Conservation (phyloP, 2,329 filamentous ascomycete genomes). For the Sarocladiaceae sp. region DNA sequence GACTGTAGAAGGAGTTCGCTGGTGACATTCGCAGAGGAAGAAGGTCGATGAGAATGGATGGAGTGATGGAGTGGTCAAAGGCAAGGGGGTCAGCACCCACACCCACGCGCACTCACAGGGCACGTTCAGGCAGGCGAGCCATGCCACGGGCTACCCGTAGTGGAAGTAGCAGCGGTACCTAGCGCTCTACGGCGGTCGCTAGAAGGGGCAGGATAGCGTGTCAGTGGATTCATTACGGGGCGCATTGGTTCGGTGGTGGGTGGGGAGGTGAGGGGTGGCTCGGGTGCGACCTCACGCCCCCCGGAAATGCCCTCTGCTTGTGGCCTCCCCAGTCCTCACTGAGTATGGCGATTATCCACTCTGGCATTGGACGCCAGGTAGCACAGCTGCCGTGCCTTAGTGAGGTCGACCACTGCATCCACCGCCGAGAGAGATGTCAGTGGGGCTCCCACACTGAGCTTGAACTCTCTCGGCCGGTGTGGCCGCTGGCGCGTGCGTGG, state of each 20-base stretch:
- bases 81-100: slow-evolving; percentile 9
- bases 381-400: neutral
- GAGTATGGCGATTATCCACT: no score
- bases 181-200: neutral
- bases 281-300: slow-evolving; percentile 6
- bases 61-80: neutral
- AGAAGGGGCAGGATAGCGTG: slow-evolving; percentile 2
- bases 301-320: slow-evolving; percentile 1
- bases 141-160: slow-evolving; percentile 2
- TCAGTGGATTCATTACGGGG: slow-evolving; percentile 6
- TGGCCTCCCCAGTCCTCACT: neutral
- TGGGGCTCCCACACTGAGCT: neutral
- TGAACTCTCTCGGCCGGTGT: slow-evolving; percentile 6
- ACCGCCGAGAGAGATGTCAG: neutral
- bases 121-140: neutral
- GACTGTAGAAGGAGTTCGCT: neutral
- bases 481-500: slow-evolving; percentile 3
- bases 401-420: neutral
- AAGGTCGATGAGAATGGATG: neutral
- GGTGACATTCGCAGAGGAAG: neutral
- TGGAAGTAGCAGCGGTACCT: neutral
- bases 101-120: neutral
- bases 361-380: no score
- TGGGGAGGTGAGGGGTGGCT: neutral
- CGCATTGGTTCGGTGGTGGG: slow-evolving; percentile 2